Conservation (phyloP, 2,329 filamentous ascomycete genomes). For the Xylariales sp. region DNA sequence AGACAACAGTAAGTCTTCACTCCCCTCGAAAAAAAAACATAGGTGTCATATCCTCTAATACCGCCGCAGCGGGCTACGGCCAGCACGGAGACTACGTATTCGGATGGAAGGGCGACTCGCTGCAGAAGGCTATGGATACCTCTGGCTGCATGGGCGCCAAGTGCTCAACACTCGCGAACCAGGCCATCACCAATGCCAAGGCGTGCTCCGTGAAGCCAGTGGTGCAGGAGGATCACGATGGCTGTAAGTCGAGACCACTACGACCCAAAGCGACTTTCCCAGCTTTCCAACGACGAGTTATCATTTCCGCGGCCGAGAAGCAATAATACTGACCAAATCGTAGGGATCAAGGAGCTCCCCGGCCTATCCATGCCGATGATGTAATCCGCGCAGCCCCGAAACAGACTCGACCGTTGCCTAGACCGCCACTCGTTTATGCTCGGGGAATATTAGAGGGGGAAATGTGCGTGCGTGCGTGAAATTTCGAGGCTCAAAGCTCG, state of each 20-base stretch:
- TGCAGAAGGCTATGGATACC: conserved; percentile 52
- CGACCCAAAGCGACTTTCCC: background rate
- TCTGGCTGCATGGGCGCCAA: conserved; percentile 57
- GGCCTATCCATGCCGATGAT: conserved; percentile 44
- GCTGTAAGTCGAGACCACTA: conserved; percentile 48
- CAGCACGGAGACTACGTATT: conserved; percentile 55
- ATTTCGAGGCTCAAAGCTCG: background rate
- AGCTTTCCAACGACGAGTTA: background rate
- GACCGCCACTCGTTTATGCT: background rate
- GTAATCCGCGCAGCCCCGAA: background rate
- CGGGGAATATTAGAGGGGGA: background rate
- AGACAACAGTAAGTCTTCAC: conserved; percentile 46
- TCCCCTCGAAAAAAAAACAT: too few relatives aligned
- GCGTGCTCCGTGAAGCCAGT: conserved; percentile 49
- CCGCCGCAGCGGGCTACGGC: conserved; percentile 29
- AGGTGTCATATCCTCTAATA: too few relatives aligned
- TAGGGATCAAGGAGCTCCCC: conserved; percentile 48
- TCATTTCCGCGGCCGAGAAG: conserved; percentile 6
- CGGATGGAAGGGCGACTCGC: conserved; percentile 45
- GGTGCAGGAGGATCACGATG: conserved; percentile 51
- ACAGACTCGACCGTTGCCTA: background rate
- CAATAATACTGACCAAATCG: conserved; percentile 7
- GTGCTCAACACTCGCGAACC: conserved; percentile 51
- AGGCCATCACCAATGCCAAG: conserved; percentile 50
- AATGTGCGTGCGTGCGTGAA: background rate